Evolutionary conservation across 1,284 basidiomycete genomes (phyloP), one percentile per base, ranked within the genome.

Genomic region (Ganoderma meredithae): DNA sequence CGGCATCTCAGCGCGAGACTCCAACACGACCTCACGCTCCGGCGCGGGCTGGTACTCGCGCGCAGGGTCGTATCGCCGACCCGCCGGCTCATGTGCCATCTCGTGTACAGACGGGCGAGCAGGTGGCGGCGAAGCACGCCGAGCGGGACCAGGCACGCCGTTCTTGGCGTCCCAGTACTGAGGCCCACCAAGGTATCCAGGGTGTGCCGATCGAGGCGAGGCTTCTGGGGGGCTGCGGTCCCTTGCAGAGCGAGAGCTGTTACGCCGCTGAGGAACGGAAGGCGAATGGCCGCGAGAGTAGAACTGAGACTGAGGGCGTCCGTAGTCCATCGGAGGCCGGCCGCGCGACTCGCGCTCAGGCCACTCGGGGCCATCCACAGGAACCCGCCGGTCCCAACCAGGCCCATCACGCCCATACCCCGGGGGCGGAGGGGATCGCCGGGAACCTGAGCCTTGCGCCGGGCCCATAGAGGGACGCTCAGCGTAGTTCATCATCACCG

Each of bases 391-490:
- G 44, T 90, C 88, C 89, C 90, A 91, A 33, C 76, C 78, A 56
- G 78, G 72, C 19, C 90, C 89, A 47, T 89, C 88, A 22, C 84
- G 84, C 7, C 83, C 74, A 69, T 90, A 91, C 1, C 82, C 75
- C 19, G 83, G 88, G 2, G 90, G 90, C 1, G 87, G 83, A n/a
- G 86, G 85, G n/a, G 44, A 17, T 33, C 83, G 82, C 6, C 75
- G 62, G 19, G 70, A 55, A 13, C 66, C 60, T 4, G 72, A 63
- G 13, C 71, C 69, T 64, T 85, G 88, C 4, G 82, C 86, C 33
- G 90, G 88, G 0, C 88, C 88, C 44, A 86, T 81, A 2, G 83
- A 83, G 60, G 84, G 85, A 33, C 88, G 83, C 7, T 82, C 79
- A 62, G 75, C 0, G 83, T 81, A 25, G 80, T 44, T 55, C 25